Base-by-base conservation (phyloP, 768 basidiomycete species). In the Rhodotorula kratochvilovae region DNA sequence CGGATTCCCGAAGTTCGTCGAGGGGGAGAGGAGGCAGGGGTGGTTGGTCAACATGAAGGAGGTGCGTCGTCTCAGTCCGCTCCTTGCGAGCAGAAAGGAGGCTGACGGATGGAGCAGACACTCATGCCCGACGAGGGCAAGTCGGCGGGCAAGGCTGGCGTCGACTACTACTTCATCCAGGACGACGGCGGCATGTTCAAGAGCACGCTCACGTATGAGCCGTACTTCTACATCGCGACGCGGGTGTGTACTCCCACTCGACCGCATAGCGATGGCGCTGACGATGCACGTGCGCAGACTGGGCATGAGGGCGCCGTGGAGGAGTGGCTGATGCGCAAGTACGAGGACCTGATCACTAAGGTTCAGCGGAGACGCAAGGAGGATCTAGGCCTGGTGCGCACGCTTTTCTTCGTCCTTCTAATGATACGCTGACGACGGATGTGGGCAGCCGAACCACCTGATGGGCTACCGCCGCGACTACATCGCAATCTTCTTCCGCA, bases 21-120 rank as follows among this genome's bases (percentile, higher is more conserved):
- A 94, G 78, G 95, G 94, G 0, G 81, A 84, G 6, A 83, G 83
- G 77, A 87, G 84, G 78, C 89, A 90, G 64, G 96, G 94, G 4
- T 98, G 96, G 96, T 82, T 99, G 78, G 87, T 99, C 72, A 98
- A 98, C 79, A 98, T 99, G 95, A 94, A 95, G 80, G 91, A 96
- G 63, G 92, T 93, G 79, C 75, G 90, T 84, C 25, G 27, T 23
- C 33, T 45, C 45, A 6, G 15, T 45, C 45, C 45, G 15, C 27
- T 36, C 36, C 3, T 15, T n/a, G n/a, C n/a, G n/a, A n/a, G n/a
- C n/a, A n/a, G n/a, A n/a, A n/a, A n/a, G n/a, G n/a, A n/a, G n/a
- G 17, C 53, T 31, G 7, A 19, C n/a, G 13, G 23, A 31, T n/a
- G 53, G 13, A n/a, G 27, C 75, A 96, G 89, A 96, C 92, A 2